Evolutionary conservation across 116 monocot genomes (phyloP).

Genomic region (Papilionanthe hybrid): DNA sequence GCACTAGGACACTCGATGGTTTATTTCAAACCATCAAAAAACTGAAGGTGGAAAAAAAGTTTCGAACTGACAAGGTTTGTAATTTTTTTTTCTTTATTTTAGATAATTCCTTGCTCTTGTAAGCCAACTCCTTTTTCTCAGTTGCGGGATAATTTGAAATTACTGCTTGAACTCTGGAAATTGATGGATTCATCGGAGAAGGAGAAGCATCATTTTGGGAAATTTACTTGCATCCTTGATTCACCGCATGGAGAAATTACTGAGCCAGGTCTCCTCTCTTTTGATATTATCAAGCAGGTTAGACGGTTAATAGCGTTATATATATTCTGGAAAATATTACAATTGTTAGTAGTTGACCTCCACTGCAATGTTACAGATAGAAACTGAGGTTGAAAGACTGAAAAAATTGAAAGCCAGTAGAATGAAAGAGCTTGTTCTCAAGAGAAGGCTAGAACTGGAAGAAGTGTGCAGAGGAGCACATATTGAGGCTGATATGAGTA

Average conservation of each 20-base stretch:
- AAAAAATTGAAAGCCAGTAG: constrained; percentile 38
- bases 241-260: constrained; percentile 25
- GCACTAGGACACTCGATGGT: constrained; percentile 35
- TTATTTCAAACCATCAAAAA: constrained; percentile 28
- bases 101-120: constrained; percentile 1
- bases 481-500: constrained; percentile 40
- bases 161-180: constrained; percentile 37
- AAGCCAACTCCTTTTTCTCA: not conserved
- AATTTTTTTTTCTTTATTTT: not conserved
- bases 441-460: constrained; percentile 44
- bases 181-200: constrained; percentile 50
- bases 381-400: constrained; percentile 47
- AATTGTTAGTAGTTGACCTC: not conserved
- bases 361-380: constrained; percentile 21
- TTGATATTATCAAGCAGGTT: constrained; percentile 47
- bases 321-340: not conserved
- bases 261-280: constrained; percentile 26
- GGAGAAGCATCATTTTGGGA: constrained; percentile 34
- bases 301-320: not conserved
- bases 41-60: constrained; percentile 44
- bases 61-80: constrained; percentile 31
- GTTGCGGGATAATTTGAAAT: constrained; percentile 38
- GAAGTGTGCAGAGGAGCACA: constrained; percentile 45
- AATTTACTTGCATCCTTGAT: constrained; percentile 24
- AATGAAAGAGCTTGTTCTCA: constrained; percentile 48